Percentiles rank a stretch among this genome's conserved stretches.
Conservation (phyloP, 306 rosid species). For the Acacia acuminata region DNA sequence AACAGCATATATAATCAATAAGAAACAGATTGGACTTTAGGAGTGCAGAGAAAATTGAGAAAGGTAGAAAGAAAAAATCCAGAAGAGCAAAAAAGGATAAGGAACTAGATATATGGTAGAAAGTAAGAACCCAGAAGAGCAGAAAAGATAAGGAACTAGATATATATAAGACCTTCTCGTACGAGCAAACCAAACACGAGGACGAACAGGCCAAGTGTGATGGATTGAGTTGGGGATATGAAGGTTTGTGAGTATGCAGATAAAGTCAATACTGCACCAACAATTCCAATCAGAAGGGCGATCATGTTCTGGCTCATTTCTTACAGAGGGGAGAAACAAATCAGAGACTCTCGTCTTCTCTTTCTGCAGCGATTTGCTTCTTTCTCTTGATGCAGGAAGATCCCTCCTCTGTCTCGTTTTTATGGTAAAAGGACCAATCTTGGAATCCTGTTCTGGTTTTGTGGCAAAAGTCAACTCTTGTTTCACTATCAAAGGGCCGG, state of each 20-base stretch:
- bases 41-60: slow-evolving; percentile 1
- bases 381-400: slow-evolving; percentile 1
- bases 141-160: slow-evolving; percentile 21
- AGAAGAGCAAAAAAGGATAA: neutral
- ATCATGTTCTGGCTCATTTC: slow-evolving; percentile 57
- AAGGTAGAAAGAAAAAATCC: neutral
- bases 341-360: neutral
- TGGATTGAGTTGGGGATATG: slow-evolving; percentile 57
- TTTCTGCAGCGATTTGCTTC: neutral
- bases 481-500: neutral
- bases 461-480: slow-evolving; percentile 38
- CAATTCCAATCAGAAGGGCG: slow-evolving; percentile 61
- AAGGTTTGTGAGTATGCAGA: slow-evolving; percentile 66
- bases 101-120: slow-evolving; percentile 35
- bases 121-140: neutral
- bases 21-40: neutral
- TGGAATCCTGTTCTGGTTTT: neutral
- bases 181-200: slow-evolving; percentile 72
- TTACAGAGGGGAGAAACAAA: neutral
- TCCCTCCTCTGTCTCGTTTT: slow-evolving; percentile 1
- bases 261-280: slow-evolving; percentile 73
- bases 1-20: neutral
- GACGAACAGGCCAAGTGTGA: slow-evolving; percentile 69
- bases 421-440: slow-evolving; percentile 2
- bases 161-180: slow-evolving; percentile 72